Percentiles rank a stretch among this genome's conserved stretches.
These are phyloP conservation scores for Halenospora varia DNA, from an alignment of 495 filamentous ascomycete species.

Conservation along the genomic window DNA sequence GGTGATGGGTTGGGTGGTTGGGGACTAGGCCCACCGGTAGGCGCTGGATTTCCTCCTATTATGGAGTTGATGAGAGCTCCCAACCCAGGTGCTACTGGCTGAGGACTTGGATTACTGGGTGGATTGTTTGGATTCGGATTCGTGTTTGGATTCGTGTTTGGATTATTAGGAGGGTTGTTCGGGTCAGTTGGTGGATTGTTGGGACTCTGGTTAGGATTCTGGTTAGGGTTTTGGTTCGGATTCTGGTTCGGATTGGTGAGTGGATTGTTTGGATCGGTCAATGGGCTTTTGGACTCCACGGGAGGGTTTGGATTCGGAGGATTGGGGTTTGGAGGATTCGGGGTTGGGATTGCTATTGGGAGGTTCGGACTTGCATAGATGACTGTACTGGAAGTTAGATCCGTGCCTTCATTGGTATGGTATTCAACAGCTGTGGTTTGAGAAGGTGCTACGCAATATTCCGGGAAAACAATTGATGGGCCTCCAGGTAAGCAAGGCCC, in stretches of 20 bases:
- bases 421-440: neutral
- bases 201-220: neutral
- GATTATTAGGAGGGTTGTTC: neutral
- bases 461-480: conserved; percentile 9
- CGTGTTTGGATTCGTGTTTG: neutral
- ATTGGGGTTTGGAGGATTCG: neutral
- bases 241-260: neutral
- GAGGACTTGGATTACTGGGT: neutral
- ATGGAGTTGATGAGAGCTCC: conserved; percentile 3
- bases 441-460: no score
- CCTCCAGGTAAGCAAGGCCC: conserved; percentile 15
- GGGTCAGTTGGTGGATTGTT: neutral
- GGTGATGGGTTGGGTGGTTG: neutral
- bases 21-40: neutral
- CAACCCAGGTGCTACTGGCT: neutral
- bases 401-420: neutral
- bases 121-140: neutral
- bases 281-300: neutral
- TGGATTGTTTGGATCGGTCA: neutral
- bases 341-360: neutral
- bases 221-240: neutral
- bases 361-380: neutral
- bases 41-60: neutral
- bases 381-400: neutral
- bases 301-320: neutral